Base-by-base conservation (phyloP, 2,329 filamentous ascomycete species). In the Zalaria obscura region DNA sequence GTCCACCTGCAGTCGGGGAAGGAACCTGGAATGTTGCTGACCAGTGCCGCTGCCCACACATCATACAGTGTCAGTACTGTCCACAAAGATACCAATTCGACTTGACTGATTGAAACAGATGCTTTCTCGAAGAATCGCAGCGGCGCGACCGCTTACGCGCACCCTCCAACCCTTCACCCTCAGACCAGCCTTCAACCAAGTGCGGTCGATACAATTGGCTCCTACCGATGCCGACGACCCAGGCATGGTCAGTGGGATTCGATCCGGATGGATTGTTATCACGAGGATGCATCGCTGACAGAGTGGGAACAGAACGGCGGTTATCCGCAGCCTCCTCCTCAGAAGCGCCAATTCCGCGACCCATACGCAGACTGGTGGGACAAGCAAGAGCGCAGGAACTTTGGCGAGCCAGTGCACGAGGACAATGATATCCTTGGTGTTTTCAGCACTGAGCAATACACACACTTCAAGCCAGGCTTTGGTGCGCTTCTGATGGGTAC, bases 311-410 rank as follows among this genome's bases (percentile, higher is more conserved):
- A 88, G 83, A 93, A 88, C 63, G 85, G 84, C 57, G 82, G 81
- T 62, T 91, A 86, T 63, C 73, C 83, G 57, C 86, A 88, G 66
- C 83, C 84, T 44, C 76, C 78, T 9, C 66, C 72, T 41, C 69
- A 89, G 64, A 95, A 94, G 73, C 83, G 89, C 53, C 80, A 87
- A 63, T 83, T 86, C 68, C 85, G 91, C 60, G 91, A 96, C 63
- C 91, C 93, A 31, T 76, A 96, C 61, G 89, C 66, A 58, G 80
- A 85, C 59, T 98, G 87, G 86, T 96, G 87, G 85, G 89, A 98
- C 66, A 83, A 87, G 64, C 91, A 98, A 68, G 91, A 96, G 65
- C 80, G 88, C 60, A 78, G 91, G 56, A 96, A 98, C 73, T 96
- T 84, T 61, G 88, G 88, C 64, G 93, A 98, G 65, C 85, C 89